These are phyloP conservation scores for Boletus semigastroideus DNA, from an alignment of 1,284 basidiomycete genomes.

Conservation along the genomic window DNA sequence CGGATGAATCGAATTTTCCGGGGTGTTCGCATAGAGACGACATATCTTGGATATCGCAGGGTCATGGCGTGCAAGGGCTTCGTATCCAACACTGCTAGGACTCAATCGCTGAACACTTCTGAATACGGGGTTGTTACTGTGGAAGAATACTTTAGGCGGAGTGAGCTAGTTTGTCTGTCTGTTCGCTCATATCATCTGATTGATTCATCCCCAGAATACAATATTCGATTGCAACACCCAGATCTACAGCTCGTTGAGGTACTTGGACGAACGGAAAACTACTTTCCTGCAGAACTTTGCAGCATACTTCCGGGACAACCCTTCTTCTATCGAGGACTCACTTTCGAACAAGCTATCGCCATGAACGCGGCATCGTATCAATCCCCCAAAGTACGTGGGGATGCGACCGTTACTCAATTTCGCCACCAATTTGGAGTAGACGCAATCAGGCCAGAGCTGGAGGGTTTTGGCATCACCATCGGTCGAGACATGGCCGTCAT, in stretches of 20 bases:
- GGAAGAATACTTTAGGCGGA: neutral
- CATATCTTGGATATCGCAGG: neutral
- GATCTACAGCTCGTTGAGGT: neutral
- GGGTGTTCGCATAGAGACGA: neutral
- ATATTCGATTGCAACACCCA: neutral
- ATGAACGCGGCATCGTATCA: neutral
- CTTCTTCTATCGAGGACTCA: rapidly evolving
- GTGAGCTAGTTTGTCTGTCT: neutral
- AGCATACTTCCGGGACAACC: neutral
- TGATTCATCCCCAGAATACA: neutral
- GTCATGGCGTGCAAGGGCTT: neutral
- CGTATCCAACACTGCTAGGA: neutral
- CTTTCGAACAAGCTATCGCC: neutral
- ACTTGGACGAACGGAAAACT: neutral
- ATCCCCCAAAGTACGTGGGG: neutral
- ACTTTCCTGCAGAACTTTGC: neutral
- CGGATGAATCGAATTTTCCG: neutral
- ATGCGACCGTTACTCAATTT: neutral
- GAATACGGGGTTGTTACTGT: neutral
- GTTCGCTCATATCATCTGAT: neutral
- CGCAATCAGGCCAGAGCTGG: neutral
- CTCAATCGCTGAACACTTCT: neutral
- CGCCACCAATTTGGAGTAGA: neutral
- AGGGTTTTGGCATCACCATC: neutral
- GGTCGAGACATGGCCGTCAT: neutral